These are phyloP conservation scores for Colletotrichum liaoningense DNA, from an alignment of 2,329 filamentous ascomycete species.

Conservation along the genomic window DNA sequence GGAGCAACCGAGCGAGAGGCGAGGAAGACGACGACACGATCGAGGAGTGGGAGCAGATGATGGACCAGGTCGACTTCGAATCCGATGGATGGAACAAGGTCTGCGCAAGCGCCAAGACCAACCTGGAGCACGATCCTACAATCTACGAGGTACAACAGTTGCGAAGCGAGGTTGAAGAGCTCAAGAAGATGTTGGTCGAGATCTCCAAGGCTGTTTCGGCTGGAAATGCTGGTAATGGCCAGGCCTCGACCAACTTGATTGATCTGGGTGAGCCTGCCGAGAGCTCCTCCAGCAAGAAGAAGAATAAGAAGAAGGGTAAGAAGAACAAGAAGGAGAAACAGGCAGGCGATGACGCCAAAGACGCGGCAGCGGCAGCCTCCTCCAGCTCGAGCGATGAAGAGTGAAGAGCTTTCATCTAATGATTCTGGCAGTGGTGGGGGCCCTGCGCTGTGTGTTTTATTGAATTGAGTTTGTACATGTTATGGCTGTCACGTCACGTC, in stretches of 20 bases:
- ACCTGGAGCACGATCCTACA: slow-evolving; percentile 82
- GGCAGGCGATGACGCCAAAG: not conserved
- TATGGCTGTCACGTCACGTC: not conserved
- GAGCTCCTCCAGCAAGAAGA: not conserved
- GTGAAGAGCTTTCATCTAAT: slow-evolving; percentile 13
- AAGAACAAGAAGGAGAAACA: slow-evolving; percentile 27
- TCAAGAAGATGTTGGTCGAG: slow-evolving; percentile 61
- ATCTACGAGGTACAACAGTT: slow-evolving; percentile 76
- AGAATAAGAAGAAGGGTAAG: slow-evolving; percentile 17
- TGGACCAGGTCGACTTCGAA: slow-evolving; percentile 80
- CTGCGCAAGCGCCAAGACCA: slow-evolving; percentile 80
- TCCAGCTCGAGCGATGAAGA: slow-evolving; percentile 30
- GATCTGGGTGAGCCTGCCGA: slow-evolving; percentile 7
- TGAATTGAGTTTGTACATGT: not conserved
- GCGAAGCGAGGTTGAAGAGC: slow-evolving; percentile 66
- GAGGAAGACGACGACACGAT: slow-evolving; percentile 90
- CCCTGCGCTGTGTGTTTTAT: not conserved
- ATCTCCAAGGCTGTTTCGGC: slow-evolving; percentile 39
- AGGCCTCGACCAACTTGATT: slow-evolving; percentile 18
- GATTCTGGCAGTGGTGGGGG: not conserved
- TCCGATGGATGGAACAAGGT: slow-evolving; percentile 86
- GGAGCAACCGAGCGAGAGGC: slow-evolving; percentile 79
- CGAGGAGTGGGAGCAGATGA: slow-evolving; percentile 94
- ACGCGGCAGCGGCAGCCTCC: not conserved
- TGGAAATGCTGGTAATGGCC: slow-evolving; percentile 5